Evolutionary conservation across 2,329 filamentous ascomycete genomes (phyloP), one percentile per base, ranked within the genome.

Genomic region (Dichotomopilus funicola): DNA sequence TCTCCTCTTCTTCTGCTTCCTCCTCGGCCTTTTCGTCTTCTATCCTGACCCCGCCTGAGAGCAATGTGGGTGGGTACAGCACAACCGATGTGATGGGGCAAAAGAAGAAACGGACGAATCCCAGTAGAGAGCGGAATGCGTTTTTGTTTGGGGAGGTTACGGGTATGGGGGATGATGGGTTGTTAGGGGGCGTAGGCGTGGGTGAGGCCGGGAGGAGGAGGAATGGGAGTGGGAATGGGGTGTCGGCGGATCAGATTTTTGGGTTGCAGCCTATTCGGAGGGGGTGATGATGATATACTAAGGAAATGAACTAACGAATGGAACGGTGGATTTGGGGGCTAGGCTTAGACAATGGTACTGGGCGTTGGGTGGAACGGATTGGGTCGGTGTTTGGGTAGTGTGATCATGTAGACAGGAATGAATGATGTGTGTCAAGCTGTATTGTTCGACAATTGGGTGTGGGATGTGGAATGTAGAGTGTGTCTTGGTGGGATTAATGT

Each of bases 81-180:
- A n/a, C n/a, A n/a, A n/a, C n/a, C n/a, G n/a, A n/a, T n/a, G n/a
- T n/a, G n/a, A n/a, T n/a, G n/a, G n/a, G n/a, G n/a, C n/a, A n/a
- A n/a, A n/a, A n/a, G n/a, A n/a, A n/a, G 49, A 62, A 59, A 53
- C 53, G 62, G 0, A 73, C 72, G 3, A 78, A 73, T 53, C 70
- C 73, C 2, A 78, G 70, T 58, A 75, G 80, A 41, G 78, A 80
- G 62, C 74, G 77, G 48, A 82, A 82, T 56, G 80, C 81, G 0
- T 84, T 83, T 56, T 64, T 84, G 13, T 84, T 84, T 61, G 81
- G 81, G 33, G 80, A 83, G 59, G 75, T 74, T 2, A 69, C 72
- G 19, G 19, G 19, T 27, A 27, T 27, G 19, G 19, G 19, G 19
- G 19, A 27, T 27, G 19, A 27, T 27, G 19, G 19, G 19, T 27